These are phyloP conservation scores for Solanum megistacrolobum DNA, from an alignment of 257 asterid species.

Conservation along the genomic window DNA sequence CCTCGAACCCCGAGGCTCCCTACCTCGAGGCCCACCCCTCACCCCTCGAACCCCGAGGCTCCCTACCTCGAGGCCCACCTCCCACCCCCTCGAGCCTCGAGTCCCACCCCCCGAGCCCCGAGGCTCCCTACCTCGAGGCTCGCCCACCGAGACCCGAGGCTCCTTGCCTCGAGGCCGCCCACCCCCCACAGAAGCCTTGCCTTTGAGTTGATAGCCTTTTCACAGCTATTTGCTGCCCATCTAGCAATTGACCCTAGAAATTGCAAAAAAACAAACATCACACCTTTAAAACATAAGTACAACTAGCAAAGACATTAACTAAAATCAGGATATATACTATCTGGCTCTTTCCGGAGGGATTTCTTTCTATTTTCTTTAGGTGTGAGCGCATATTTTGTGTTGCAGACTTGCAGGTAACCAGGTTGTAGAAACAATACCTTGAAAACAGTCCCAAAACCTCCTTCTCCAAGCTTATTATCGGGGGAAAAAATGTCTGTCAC, in stretches of 20 bases:
- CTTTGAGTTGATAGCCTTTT: conserved; percentile 12
- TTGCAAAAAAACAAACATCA: background rate
- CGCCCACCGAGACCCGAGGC: too few species aligned
- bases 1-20: too few species aligned
- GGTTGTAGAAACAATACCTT: conserved; percentile 6
- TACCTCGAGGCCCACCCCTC: too few species aligned
- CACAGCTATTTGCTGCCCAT: conserved; percentile 15
- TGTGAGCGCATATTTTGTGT: background rate
- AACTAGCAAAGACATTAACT: background rate
- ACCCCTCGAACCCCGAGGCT: too few species aligned
- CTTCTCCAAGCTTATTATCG: conserved; percentile 23
- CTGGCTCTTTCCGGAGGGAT: background rate
- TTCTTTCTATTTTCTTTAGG: background rate
- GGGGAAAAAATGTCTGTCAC: conserved; percentile 14
- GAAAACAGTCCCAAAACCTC: conserved; percentile 30
- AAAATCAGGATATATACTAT: background rate
- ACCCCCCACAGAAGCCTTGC: too few species aligned
- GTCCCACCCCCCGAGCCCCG: too few species aligned
- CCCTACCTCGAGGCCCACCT: too few species aligned
- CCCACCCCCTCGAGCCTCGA: too few species aligned
- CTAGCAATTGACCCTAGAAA: conserved; percentile 8
- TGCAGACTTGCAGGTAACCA: background rate
- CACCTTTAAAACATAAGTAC: background rate
- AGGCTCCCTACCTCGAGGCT: too few species aligned
- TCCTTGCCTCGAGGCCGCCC: too few species aligned